Evolutionary conservation across 225 moss, liverwort and hornwort species (phyloP).

Genomic region (Climacium dendroides): DNA sequence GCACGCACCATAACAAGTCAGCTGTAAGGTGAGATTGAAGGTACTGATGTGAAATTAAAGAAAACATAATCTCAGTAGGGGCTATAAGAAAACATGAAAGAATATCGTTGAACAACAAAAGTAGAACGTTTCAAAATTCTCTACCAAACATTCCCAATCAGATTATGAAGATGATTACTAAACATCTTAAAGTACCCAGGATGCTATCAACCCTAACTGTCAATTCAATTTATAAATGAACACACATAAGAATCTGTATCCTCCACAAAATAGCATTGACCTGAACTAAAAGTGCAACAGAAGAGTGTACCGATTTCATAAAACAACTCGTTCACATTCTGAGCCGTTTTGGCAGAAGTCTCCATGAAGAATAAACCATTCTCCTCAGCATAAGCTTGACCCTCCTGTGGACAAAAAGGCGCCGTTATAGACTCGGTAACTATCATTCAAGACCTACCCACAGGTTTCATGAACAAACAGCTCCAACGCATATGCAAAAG

Average conservation of each 20-base stretch:
- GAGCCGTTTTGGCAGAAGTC: constrained; percentile 94
- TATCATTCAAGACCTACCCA: background rate
- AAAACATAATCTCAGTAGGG: background rate
- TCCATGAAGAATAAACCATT: constrained; percentile 97
- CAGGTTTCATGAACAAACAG: background rate
- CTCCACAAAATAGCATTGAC: background rate
- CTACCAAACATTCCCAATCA: background rate
- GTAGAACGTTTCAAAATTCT: background rate
- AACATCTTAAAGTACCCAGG: background rate
- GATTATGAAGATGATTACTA: background rate
- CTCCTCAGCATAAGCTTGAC: constrained; percentile 87
- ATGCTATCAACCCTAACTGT: background rate
- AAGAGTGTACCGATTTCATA: constrained; percentile 73
- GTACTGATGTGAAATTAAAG: background rate
- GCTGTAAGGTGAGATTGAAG: background rate
- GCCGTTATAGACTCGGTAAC: background rate
- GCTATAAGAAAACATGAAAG: background rate
- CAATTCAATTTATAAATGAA: background rate
- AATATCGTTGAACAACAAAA: background rate
- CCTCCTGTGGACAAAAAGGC: constrained; percentile 47
- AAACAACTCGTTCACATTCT: constrained; percentile 93
- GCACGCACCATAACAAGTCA: constrained; percentile 1
- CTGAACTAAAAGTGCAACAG: background rate
- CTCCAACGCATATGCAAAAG: background rate
- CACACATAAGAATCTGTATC: background rate